phyloP scores from a whole-genome alignment of 2,329 filamentous ascomycete species.

The Phyllosticta citribraziliensis region DNA sequence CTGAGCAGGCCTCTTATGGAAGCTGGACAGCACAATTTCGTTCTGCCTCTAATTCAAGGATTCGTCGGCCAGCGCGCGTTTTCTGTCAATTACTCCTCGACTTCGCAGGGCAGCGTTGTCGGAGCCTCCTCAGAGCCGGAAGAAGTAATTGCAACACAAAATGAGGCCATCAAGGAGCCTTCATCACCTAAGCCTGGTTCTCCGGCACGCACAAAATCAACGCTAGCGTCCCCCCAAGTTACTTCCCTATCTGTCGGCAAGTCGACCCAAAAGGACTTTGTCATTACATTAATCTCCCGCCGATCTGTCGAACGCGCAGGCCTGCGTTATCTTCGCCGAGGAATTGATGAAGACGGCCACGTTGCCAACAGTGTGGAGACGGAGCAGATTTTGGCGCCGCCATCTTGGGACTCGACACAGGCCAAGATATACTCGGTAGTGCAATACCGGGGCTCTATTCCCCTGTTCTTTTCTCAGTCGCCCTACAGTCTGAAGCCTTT shows the following conservation, averaged over 20 bases:
- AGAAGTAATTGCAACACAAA: constrained; percentile 24
- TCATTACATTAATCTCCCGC: constrained; percentile 87
- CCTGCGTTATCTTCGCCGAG: constrained; percentile 78
- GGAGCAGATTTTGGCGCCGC: constrained; percentile 77
- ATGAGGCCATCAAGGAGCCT: constrained; percentile 13
- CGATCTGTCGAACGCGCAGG: constrained; percentile 79
- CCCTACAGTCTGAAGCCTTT: constrained; percentile 88
- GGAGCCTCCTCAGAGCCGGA: constrained; percentile 24
- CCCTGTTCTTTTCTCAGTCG: constrained; percentile 88
- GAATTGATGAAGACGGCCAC: constrained; percentile 80
- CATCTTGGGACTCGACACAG: constrained; percentile 50
- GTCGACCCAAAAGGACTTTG: constrained; percentile 41
- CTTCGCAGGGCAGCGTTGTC: constrained; percentile 23
- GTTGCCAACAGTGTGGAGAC: constrained; percentile 90
- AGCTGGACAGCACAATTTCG: constrained; percentile 58
- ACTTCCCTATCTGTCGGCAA: constrained; percentile 5
- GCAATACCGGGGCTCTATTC: constrained; percentile 84
- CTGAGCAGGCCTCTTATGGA: constrained; percentile 65
- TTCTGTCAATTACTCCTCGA: constrained; percentile 48
- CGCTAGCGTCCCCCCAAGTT: constrained; percentile 3
- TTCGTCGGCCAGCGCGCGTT: constrained; percentile 86
- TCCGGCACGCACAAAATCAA: constrained; percentile 9
- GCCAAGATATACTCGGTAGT: constrained; percentile 69
- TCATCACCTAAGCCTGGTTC: constrained; percentile 18
- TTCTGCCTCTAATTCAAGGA: constrained; percentile 81